phyloP scores from a whole-genome alignment of 148 eudicot genomes.

The Cornus kousa region DNA sequence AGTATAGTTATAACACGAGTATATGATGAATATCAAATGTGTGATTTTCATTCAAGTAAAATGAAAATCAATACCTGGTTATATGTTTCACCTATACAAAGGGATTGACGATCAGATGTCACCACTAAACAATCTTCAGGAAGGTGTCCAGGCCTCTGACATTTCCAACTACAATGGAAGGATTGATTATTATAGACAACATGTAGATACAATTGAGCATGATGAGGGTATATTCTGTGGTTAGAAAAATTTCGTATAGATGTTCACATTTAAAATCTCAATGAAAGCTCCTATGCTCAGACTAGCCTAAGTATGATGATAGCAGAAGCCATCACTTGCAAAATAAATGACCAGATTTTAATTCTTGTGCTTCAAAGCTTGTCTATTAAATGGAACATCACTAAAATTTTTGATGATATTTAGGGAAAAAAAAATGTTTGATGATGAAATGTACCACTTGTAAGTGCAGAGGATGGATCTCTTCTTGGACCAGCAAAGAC shows the following conservation, averaged over 20 bases:
- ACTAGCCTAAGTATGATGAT: neutral
- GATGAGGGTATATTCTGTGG: slow-evolving; percentile 6
- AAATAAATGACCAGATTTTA: neutral
- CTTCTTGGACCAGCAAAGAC: slow-evolving; percentile 67
- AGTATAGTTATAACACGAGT: neutral
- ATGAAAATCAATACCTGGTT: slow-evolving; percentile 25
- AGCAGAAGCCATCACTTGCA: slow-evolving; percentile 1
- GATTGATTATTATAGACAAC: slow-evolving; percentile 3
- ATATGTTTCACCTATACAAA: slow-evolving; percentile 21
- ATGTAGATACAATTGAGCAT: neutral
- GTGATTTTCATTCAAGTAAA: slow-evolving; percentile 4
- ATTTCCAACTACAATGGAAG: slow-evolving; percentile 67
- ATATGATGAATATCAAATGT: neutral
- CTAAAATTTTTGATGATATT: neutral
- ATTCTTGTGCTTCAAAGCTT: neutral
- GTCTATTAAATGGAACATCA: neutral
- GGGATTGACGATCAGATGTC: slow-evolving; percentile 29
- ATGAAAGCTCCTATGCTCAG: neutral
- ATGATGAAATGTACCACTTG: slow-evolving; percentile 47
- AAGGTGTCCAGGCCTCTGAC: slow-evolving; percentile 86
- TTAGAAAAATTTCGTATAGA: neutral
- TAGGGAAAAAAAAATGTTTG: no score
- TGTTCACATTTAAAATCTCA: neutral
- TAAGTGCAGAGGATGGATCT: slow-evolving; percentile 67
- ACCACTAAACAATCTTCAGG: slow-evolving; percentile 67